phyloP scores from a whole-genome alignment of 1,139 yeast species.

The Suhomyces taliae region DNA sequence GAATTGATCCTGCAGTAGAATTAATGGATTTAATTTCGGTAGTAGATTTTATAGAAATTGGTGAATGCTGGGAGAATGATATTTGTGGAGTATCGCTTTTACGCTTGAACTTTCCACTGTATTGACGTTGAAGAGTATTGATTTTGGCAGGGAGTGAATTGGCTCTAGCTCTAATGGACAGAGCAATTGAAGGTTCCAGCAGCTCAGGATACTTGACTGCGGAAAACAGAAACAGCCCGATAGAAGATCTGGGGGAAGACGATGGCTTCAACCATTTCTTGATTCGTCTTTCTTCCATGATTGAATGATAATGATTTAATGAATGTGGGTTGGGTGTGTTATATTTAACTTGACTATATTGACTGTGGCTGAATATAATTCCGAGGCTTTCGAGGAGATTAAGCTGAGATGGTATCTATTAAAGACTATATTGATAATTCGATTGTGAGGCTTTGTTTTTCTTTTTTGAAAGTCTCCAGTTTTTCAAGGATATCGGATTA shows the following conservation, averaged over 20 bases:
- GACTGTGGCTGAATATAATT: not conserved
- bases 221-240: not conserved
- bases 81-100: not conserved
- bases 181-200: not conserved
- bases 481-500: too few relatives aligned
- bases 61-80: not conserved
- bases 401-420: too few relatives aligned
- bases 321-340: too few relatives aligned
- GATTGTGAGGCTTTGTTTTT: too few relatives aligned
- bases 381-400: not conserved
- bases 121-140: not conserved
- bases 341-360: too few relatives aligned
- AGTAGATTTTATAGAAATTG: not conserved
- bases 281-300: slow-evolving; percentile 2
- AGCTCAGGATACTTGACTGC: not conserved
- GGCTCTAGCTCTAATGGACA: slow-evolving; percentile 2
- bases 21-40: not conserved
- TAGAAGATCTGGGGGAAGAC: not conserved
- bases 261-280: slow-evolving; percentile 4
- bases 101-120: not conserved
- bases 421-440: too few relatives aligned
- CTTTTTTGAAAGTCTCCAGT: too few relatives aligned
- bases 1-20: not conserved
- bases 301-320: too few relatives aligned
- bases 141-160: slow-evolving; percentile 2